phyloP scores from a whole-genome alignment of 1,139 yeast species.

The Magnusiomyces paraingens region DNA sequence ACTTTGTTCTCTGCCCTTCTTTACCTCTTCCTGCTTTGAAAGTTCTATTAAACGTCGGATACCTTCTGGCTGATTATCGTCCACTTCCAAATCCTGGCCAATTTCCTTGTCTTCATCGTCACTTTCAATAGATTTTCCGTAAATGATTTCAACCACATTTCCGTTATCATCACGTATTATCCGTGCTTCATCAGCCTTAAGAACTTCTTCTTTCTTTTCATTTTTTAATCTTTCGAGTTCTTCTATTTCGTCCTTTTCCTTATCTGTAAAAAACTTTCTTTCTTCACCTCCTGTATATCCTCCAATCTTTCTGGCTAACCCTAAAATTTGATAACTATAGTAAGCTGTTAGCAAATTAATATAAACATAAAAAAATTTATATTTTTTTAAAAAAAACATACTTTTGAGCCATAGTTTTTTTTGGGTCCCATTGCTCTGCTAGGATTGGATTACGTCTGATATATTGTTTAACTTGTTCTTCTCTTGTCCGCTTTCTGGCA shows the following conservation, averaged over 20 bases:
- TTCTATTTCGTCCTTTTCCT: slow-evolving; percentile 21
- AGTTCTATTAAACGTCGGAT: slow-evolving; percentile 63
- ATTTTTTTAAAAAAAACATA: slow-evolving; percentile 17
- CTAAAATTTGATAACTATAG: slow-evolving; percentile 48
- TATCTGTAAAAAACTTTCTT: slow-evolving; percentile 33
- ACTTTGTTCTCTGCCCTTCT: slow-evolving; percentile 53
- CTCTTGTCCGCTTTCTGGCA: slow-evolving; percentile 62
- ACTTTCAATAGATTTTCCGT: slow-evolving; percentile 49
- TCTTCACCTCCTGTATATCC: slow-evolving; percentile 43
- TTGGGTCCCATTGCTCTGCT: slow-evolving; percentile 85
- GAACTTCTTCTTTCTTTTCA: slow-evolving; percentile 40
- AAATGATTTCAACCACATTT: slow-evolving; percentile 59
- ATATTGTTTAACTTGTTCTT: slow-evolving; percentile 57
- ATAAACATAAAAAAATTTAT: not conserved
- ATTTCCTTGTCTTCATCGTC: slow-evolving; percentile 29
- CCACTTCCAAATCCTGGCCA: slow-evolving; percentile 24
- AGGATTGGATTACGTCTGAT: slow-evolving; percentile 70
- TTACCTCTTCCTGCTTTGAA: slow-evolving; percentile 46
- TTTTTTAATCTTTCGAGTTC: slow-evolving; percentile 33
- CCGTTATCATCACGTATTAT: slow-evolving; percentile 71
- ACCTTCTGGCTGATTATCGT: slow-evolving; percentile 38
- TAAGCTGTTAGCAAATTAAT: not conserved
- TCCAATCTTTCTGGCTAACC: slow-evolving; percentile 63
- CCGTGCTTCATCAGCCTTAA: slow-evolving; percentile 69
- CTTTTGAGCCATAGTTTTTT: slow-evolving; percentile 75